These are phyloP conservation scores for Larix kaempferi DNA, from an alignment of 75 land plant genomes.

Conservation along the genomic window DNA sequence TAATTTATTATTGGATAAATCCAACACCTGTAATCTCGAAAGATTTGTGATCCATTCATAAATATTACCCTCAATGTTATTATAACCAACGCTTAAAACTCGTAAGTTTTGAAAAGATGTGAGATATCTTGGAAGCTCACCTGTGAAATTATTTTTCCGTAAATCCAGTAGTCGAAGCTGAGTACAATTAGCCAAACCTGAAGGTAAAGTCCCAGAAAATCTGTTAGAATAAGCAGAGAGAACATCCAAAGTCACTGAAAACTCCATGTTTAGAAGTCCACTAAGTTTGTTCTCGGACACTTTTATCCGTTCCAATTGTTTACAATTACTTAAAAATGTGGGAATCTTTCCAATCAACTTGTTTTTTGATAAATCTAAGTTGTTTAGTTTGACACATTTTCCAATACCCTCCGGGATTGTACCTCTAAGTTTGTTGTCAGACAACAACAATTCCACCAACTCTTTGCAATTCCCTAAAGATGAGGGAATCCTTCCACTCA, in stretches of 20 bases:
- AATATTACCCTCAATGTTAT: slow-evolving; percentile 10
- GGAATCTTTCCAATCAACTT: slow-evolving; percentile 14
- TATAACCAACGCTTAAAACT: background rate
- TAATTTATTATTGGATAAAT: no score
- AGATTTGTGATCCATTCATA: background rate
- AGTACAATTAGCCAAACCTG: background rate
- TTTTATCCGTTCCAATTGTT: background rate
- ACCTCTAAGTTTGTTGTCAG: slow-evolving; percentile 17
- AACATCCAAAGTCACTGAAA: background rate
- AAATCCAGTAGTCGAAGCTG: slow-evolving; percentile 8
- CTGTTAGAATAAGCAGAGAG: background rate
- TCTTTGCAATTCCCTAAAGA: slow-evolving; percentile 1
- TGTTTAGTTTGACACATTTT: slow-evolving; percentile 7
- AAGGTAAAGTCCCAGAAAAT: background rate
- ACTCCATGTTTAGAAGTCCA: background rate
- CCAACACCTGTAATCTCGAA: no score
- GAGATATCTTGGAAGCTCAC: background rate
- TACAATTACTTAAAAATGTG: background rate
- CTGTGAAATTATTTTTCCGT: slow-evolving; percentile 10
- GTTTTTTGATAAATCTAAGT: slow-evolving; percentile 2
- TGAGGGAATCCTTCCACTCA: slow-evolving; percentile 12
- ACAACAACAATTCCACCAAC: slow-evolving; percentile 13
- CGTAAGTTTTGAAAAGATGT: background rate
- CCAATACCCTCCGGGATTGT: slow-evolving; percentile 11
- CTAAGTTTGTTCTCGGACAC: background rate